Evolutionary conservation across 176 grass and related monocot species (phyloP).

Genomic region (Urochloa ruziziensis): DNA sequence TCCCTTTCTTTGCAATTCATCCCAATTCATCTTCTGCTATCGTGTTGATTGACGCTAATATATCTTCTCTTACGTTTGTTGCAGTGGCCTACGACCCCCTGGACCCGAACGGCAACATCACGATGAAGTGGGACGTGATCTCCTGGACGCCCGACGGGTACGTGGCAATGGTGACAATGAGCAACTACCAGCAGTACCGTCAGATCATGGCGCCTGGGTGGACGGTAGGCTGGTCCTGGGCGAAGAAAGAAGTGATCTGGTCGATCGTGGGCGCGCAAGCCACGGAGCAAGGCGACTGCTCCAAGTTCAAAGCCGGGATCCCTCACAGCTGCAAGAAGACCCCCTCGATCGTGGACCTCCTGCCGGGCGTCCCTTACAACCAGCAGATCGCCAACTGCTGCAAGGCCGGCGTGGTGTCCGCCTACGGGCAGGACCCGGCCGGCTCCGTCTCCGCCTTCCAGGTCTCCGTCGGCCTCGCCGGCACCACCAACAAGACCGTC

Average conservation of each 20-base stretch:
- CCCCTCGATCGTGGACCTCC: slow-evolving; percentile 70
- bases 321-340: slow-evolving; percentile 88
- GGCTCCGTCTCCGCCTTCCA: slow-evolving; percentile 68
- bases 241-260: slow-evolving; percentile 99
- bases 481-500: slow-evolving; percentile 91
- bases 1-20: not conserved
- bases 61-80: not conserved
- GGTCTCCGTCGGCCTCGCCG: slow-evolving; percentile 76
- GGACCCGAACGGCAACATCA: slow-evolving; percentile 88
- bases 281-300: slow-evolving; percentile 92
- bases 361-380: slow-evolving; percentile 95
- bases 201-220: slow-evolving; percentile 78
- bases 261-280: slow-evolving; percentile 91
- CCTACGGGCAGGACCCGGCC: slow-evolving; percentile 74
- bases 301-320: slow-evolving; percentile 82
- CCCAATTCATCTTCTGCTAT: not conserved
- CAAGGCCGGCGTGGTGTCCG: slow-evolving; percentile 76
- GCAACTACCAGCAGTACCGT: slow-evolving; percentile 92
- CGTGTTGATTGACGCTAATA: not conserved
- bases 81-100: slow-evolving; percentile 74
- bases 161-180: slow-evolving; percentile 83
- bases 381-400: slow-evolving; percentile 99
- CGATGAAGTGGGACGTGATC: slow-evolving; percentile 86
- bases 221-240: slow-evolving; percentile 84
- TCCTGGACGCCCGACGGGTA: slow-evolving; percentile 97